Base-by-base conservation (phyloP, 352 stramenopile species). In the Phytophthora aleatoria region DNA sequence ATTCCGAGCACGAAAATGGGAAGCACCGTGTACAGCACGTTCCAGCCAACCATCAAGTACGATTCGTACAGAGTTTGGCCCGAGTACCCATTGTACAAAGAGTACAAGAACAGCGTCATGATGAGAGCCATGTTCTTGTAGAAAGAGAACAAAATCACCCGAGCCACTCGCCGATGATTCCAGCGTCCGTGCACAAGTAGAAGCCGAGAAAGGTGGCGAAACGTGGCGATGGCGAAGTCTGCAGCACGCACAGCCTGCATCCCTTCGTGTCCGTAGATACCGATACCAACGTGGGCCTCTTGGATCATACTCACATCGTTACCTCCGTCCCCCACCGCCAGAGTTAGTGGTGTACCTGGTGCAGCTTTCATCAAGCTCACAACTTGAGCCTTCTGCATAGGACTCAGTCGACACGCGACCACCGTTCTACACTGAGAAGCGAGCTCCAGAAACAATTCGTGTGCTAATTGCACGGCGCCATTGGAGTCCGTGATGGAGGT, bases 241-340 rank as follows among this genome's bases (percentile, higher is more conserved):
- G 85, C 87, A 0, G 83, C 85, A 3, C 85, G 83, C 1, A 96
- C 88, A 3, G 89, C 88, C 62, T 96, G 89, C 86, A 96, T 95
- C 13, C 85, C 97, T 87, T 99, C 98, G 55, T 99, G 90, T 6
- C 98, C 97, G 44, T 96, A 98, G 58, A 99, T 99, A 3, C 98
- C 97, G 50, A 99, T 94, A 28, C 98, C 98, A 43, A 99, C 94
- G 51, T 99, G 94, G 33, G 97, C 97, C 75, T 98, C 96, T 82
- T 99, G 97, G 58, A 99, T 99, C 98, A 99, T 99, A 55, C 95
- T 97, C 24, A 99, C 97, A 69, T 99, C 98, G 67, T 99, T 99
- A 1, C 97, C 97, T 43, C 97, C 98, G 74, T 99, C 97, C 16
- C 98, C 98, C 50, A 99, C 98, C 5, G 97, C 97, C 5, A 99